These are phyloP conservation scores for Amyloporia xantha DNA, from an alignment of 768 basidiomycete genomes.

Conservation along the genomic window DNA sequence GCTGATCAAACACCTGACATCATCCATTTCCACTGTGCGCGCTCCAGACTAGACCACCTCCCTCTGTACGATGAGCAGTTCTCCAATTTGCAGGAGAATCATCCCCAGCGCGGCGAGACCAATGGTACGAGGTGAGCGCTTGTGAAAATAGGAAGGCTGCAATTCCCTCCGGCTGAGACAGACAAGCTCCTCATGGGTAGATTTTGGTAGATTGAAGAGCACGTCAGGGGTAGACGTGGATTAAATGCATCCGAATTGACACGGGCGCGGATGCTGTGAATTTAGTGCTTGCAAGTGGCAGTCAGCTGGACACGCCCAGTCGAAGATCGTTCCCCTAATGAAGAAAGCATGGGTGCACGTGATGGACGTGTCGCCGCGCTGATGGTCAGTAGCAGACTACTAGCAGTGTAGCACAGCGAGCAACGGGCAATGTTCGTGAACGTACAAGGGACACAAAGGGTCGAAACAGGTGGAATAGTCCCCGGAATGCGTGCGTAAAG, in stretches of 20 bases:
- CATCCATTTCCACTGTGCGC: not conserved
- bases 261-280: not conserved
- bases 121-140: too few relatives aligned
- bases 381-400: too few relatives aligned
- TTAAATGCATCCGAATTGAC: not conserved
- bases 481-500: too few relatives aligned
- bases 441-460: too few relatives aligned
- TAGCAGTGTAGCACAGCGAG: too few relatives aligned
- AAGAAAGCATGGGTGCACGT: too few relatives aligned
- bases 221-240: not conserved
- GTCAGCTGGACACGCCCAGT: not conserved
- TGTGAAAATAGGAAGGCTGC: not conserved
- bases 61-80: not conserved
- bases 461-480: too few relatives aligned
- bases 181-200: not conserved
- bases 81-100: not conserved
- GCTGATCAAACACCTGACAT: not conserved
- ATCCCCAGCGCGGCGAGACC: too few relatives aligned
- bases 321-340: too few relatives aligned
- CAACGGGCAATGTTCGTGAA: too few relatives aligned
- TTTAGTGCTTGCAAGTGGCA: not conserved
- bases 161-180: not conserved
- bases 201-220: not conserved
- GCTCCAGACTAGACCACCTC: not conserved
- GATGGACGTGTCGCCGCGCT: too few relatives aligned